Percentiles rank a stretch among this genome's conserved stretches.
phyloP scores from a whole-genome alignment of 495 filamentous ascomycete genomes.

The Darksidea phi region DNA sequence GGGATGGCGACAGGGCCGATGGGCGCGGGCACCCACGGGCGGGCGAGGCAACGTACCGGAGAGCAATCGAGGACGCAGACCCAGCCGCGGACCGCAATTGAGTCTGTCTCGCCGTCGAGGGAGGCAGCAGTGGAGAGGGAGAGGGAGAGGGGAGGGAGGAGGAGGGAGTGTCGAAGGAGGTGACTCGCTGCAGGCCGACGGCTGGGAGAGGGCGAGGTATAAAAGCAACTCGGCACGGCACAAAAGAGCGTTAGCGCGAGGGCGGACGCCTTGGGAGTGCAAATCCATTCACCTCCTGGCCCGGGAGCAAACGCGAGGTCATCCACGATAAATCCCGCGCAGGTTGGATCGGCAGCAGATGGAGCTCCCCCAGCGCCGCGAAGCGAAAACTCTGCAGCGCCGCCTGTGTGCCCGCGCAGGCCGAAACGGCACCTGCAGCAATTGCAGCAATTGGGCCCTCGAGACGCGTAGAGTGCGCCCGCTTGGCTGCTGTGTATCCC shows the following conservation, averaged over 20 bases:
- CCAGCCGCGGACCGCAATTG: slow-evolving; percentile 34
- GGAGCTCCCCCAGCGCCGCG: neutral
- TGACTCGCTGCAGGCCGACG: slow-evolving; percentile 22
- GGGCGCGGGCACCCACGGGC: slow-evolving; percentile 7
- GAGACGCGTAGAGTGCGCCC: no score
- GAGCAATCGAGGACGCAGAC: slow-evolving; percentile 31
- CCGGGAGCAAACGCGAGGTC: neutral
- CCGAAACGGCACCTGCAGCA: slow-evolving; percentile 17
- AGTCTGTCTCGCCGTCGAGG: slow-evolving; percentile 35
- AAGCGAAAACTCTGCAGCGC: neutral
- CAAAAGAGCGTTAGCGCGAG: slow-evolving; percentile 13
- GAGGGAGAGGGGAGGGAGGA: slow-evolving; percentile 16
- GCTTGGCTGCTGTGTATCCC: slow-evolving; percentile 6
- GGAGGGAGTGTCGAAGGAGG: slow-evolving; percentile 7
- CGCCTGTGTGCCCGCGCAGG: slow-evolving; percentile 2
- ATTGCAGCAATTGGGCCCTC: neutral
- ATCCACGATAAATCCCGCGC: slow-evolving; percentile 6
- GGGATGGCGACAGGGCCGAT: neutral
- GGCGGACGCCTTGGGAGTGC: no score
- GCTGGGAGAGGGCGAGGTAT: slow-evolving; percentile 4
- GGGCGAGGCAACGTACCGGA: neutral
- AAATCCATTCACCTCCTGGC: neutral
- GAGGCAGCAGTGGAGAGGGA: slow-evolving; percentile 11
- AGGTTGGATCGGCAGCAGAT: neutral
- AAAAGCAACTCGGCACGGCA: slow-evolving; percentile 20